These are phyloP conservation scores for Penicillium parvum DNA, from an alignment of 495 filamentous ascomycete genomes.

Conservation along the genomic window DNA sequence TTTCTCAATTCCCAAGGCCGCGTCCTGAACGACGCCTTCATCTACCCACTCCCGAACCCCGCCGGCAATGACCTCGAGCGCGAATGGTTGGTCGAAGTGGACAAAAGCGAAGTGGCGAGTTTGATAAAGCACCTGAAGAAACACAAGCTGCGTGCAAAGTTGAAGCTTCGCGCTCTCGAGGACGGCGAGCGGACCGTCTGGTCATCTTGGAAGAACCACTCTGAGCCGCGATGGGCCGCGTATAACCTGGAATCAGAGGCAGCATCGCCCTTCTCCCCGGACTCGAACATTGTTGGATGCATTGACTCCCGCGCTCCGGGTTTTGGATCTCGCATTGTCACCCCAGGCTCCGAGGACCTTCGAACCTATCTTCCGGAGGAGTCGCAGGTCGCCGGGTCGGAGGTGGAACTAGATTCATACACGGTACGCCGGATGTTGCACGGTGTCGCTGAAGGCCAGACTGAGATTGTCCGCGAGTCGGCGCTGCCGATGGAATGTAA, in stretches of 20 bases:
- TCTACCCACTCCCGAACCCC: constrained; percentile 59
- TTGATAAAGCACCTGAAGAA: constrained; percentile 70
- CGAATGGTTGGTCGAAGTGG: constrained; percentile 77
- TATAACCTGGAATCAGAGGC: constrained; percentile 41
- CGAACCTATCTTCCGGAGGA: constrained; percentile 36
- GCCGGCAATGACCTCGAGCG: constrained; percentile 32
- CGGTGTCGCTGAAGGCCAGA: constrained; percentile 80
- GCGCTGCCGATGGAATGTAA: constrained; percentile 81
- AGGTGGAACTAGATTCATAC: constrained; percentile 47
- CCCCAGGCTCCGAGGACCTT: constrained; percentile 39
- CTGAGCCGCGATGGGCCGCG: constrained; percentile 41
- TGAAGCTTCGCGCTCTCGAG: constrained; percentile 60
- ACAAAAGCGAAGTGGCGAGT: constrained; percentile 54
- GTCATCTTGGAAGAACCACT: constrained; percentile 58
- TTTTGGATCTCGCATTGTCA: constrained; percentile 59
- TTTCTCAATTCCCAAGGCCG: constrained; percentile 85
- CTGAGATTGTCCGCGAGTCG: constrained; percentile 63
- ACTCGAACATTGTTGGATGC: constrained; percentile 37
- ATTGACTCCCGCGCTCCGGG: constrained; percentile 63
- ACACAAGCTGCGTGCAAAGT: constrained; percentile 78
- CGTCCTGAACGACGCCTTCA: constrained; percentile 82
- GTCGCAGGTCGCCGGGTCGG: constrained; percentile 28
- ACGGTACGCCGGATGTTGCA: constrained; percentile 66
- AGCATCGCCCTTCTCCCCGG: constrained; percentile 21
- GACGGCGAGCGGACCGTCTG: constrained; percentile 60